These are phyloP conservation scores for Ophiosphaerella herpotricha DNA, from an alignment of 2,329 filamentous ascomycete genomes.

Conservation along the genomic window DNA sequence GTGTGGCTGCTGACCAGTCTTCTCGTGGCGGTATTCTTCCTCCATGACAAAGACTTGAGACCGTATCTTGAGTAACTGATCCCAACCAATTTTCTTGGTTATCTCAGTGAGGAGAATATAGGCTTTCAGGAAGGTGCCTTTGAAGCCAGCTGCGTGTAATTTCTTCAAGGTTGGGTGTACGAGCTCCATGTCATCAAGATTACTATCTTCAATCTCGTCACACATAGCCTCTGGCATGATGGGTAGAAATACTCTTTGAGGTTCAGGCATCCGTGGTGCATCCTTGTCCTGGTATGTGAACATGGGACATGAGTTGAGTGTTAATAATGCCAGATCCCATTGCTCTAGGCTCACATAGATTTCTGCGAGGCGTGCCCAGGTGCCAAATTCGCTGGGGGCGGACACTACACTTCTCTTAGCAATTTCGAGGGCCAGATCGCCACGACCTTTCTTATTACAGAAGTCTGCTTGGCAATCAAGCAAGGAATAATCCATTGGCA, in stretches of 20 bases:
- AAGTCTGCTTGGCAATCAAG: constrained; percentile 94
- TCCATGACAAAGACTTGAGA: constrained; percentile 99
- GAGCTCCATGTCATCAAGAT: constrained; percentile 75
- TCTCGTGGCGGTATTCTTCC: constrained; percentile 93
- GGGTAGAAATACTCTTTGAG: constrained; percentile 83
- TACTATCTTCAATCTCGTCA: constrained; percentile 94
- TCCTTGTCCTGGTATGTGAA: constrained; percentile 99
- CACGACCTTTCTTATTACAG: constrained; percentile 82
- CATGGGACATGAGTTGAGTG: constrained; percentile 98
- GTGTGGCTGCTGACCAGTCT: constrained; percentile 47
- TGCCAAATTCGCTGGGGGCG: constrained; percentile 94
- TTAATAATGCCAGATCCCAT: constrained; percentile 94
- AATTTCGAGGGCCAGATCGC: constrained; percentile 86
- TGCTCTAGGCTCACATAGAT: constrained; percentile 93
- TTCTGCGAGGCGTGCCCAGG: constrained; percentile 91
- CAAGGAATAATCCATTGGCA: constrained; percentile 97
- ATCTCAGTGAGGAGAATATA: constrained; percentile 95
- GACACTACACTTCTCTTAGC: constrained; percentile 94
- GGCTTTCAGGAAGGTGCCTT: constrained; percentile 93
- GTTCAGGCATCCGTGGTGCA: constrained; percentile 90
- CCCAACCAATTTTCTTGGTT: constrained; percentile 96
- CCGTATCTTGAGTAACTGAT: constrained; percentile 89
- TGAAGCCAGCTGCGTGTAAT: constrained; percentile 85
- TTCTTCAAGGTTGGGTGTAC: constrained; percentile 86
- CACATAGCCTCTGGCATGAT: constrained; percentile 86